phyloP scores from a whole-genome alignment of 805 yeast species.

The Starmera caribaea region DNA sequence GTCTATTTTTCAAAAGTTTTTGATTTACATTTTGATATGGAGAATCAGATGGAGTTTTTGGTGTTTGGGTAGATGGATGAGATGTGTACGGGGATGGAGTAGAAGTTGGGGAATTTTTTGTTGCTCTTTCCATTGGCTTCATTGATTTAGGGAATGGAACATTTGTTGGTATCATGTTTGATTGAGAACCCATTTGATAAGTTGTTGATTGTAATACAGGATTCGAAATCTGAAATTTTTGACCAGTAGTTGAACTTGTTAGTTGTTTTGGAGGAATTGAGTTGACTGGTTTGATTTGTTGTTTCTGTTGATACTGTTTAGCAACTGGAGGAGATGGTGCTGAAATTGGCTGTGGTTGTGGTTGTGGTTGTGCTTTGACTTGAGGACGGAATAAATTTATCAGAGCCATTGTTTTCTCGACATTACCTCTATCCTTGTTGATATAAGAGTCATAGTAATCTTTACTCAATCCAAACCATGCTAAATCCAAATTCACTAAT shows the following conservation, averaged over 20 bases:
- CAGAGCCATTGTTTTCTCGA: neutral
- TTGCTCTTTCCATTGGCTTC: neutral
- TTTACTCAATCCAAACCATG: conserved; percentile 29
- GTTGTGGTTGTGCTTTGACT: no score
- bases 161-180: neutral
- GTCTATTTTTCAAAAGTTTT: no score
- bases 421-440: conserved; percentile 6
- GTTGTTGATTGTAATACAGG: no score
- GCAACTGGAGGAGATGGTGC: neutral
- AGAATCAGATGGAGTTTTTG: no score
- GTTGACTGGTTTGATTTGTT: neutral
- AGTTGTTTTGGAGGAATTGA: no score
- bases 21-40: no score
- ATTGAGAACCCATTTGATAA: neutral
- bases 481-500: conserved; percentile 41
- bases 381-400: no score
- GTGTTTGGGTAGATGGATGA: no score
- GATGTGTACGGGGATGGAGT: no score
- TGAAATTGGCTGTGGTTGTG: neutral
- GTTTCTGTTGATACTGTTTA: neutral
- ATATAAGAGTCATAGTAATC: conserved; percentile 21
- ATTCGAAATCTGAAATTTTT: neutral
- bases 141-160: conserved; percentile 1
- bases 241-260: neutral
- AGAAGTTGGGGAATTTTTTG: neutral